A percentile compares a stretch with the other conserved stretches of the same genome.
Evolutionary conservation across 2,329 filamentous ascomycete genomes (phyloP).

Genomic region (Geosmithia putterillii): DNA sequence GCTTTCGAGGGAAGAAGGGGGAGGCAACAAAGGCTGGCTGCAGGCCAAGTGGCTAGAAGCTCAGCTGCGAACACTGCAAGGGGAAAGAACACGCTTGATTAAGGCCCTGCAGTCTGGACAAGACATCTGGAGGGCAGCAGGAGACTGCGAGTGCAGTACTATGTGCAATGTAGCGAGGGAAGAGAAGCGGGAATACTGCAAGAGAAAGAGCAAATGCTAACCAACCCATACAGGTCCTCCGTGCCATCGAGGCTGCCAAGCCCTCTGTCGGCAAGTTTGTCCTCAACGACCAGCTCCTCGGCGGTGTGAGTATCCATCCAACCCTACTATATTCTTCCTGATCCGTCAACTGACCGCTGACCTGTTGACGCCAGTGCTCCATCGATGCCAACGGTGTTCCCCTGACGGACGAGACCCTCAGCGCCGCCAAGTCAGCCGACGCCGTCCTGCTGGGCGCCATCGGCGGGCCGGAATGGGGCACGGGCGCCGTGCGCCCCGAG

Average conservation of each 20-base stretch:
- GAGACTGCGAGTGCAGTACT: too few species aligned
- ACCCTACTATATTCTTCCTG: neutral
- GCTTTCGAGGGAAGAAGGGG: too few species aligned
- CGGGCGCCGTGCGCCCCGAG: constrained; percentile 73
- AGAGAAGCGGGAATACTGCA: neutral
- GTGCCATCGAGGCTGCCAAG: constrained; percentile 58
- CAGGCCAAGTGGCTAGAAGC: too few species aligned
- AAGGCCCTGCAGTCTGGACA: too few species aligned
- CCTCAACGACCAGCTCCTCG: constrained; percentile 76
- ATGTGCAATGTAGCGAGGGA: too few species aligned
- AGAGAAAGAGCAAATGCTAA: neutral
- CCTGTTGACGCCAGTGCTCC: constrained; percentile 49
- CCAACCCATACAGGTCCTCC: constrained; percentile 48
- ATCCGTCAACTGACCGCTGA: constrained; percentile 2
- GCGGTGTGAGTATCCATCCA: constrained; percentile 55
- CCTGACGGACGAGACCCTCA: constrained; percentile 68
- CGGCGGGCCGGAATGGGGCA: constrained; percentile 88
- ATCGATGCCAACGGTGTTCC: constrained; percentile 73
- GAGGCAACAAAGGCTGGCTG: neutral
- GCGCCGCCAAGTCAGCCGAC: constrained; percentile 70
- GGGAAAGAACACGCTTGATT: too few species aligned
- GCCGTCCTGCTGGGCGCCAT: constrained; percentile 84
- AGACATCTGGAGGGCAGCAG: too few species aligned
- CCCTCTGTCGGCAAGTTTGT: constrained; percentile 65
- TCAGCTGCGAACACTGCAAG: too few species aligned